These are phyloP conservation scores for Bolboschoenoplectus hybrid DNA, from an alignment of 202 grass and related monocot species.

Conservation along the genomic window DNA sequence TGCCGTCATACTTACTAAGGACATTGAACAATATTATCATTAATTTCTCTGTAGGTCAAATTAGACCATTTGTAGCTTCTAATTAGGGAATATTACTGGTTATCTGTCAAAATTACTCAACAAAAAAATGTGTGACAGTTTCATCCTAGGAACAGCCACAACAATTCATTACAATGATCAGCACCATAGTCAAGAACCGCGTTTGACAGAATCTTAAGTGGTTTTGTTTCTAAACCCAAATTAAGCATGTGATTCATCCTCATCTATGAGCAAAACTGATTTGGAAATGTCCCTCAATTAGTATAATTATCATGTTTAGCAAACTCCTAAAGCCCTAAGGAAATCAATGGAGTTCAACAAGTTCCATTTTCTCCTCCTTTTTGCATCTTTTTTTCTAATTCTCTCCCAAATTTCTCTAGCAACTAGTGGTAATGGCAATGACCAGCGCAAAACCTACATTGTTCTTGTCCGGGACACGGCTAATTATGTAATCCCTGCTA, in stretches of 20 bases:
- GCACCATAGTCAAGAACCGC: neutral
- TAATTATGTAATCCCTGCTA: neutral
- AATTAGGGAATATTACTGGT: constrained; percentile 13
- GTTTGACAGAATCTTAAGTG: constrained; percentile 19
- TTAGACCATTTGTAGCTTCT: constrained; percentile 11
- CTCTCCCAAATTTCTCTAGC: constrained; percentile 22
- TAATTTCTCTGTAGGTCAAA: neutral
- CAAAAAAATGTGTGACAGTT: constrained; percentile 16
- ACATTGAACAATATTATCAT: neutral
- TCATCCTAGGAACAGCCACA: neutral
- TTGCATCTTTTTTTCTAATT: constrained; percentile 9
- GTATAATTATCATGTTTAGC: neutral
- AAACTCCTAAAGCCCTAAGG: neutral
- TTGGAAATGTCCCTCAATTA: neutral
- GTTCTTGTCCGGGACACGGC: constrained; percentile 17
- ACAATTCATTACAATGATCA: neutral
- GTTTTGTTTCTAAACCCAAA: constrained; percentile 7
- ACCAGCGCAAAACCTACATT: constrained; percentile 31
- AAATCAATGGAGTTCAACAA: constrained; percentile 32
- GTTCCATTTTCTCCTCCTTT: neutral
- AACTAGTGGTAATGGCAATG: neutral
- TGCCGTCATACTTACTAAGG: neutral
- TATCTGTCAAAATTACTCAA: neutral
- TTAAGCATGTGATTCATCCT: constrained; percentile 24
- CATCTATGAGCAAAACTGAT: constrained; percentile 21